Evolutionary conservation across 2,329 filamentous ascomycete species (phyloP).

Genomic region (Clarireedia monteithiana): DNA sequence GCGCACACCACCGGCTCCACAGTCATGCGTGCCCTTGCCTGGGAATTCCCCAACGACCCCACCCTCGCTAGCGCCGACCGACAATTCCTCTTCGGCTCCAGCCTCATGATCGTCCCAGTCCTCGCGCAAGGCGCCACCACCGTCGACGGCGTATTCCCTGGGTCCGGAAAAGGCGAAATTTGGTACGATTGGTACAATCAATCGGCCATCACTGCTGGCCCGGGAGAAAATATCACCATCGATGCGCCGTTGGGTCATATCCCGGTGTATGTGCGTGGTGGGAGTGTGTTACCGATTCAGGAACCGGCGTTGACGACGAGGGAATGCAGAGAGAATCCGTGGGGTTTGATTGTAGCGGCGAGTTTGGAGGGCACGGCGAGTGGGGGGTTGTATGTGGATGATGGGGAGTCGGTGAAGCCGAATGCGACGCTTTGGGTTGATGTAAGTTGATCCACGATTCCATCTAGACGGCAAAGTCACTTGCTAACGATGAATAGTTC

Average conservation of each 20-base stretch:
- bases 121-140: conserved; percentile 52
- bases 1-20: conserved; percentile 60
- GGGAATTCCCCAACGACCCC: conserved; percentile 68
- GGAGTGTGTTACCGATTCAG: conserved; percentile 59
- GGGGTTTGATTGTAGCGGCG: conserved; percentile 59
- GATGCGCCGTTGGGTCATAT: conserved; percentile 59
- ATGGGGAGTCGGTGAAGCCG: conserved; percentile 59
- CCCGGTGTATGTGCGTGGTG: conserved; percentile 63
- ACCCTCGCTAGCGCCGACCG: conserved; percentile 57
- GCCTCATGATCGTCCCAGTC: conserved; percentile 60
- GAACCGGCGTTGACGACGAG: conserved; percentile 60
- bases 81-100: conserved; percentile 64
- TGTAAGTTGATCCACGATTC: neutral
- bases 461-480: no score
- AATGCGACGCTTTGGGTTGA: conserved; percentile 47
- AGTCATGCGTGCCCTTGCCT: conserved; percentile 64
- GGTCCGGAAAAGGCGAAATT: conserved; percentile 46
- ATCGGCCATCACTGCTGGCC: conserved; percentile 40
- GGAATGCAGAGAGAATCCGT: conserved; percentile 54
- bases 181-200: conserved; percentile 83
- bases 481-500: conserved; percentile 27
- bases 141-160: conserved; percentile 62
- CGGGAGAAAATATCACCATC: conserved; percentile 52
- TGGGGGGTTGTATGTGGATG: conserved; percentile 64
- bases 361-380: conserved; percentile 44